Percentiles rank a stretch among this genome's conserved stretches.
phyloP scores from a whole-genome alignment of 345 rosid genomes.

The Melaleuca quinquenervia region DNA sequence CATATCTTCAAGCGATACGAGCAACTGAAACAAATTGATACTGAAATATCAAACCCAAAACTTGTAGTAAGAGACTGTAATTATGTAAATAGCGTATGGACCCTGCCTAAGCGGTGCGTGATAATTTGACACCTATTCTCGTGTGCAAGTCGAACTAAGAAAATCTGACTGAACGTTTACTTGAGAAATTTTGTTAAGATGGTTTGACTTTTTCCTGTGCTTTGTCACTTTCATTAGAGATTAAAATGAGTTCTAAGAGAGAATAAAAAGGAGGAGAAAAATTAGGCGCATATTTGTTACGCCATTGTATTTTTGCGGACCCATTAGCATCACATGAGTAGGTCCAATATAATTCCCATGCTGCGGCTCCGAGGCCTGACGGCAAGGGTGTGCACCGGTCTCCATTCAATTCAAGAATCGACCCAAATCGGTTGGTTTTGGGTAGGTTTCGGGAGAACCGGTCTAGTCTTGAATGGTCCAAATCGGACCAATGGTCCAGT shows the following conservation, averaged over 20 bases:
- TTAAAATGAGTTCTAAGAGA: not conserved
- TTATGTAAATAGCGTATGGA: not conserved
- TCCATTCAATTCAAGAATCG: fast-evolving
- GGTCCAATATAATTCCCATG: not conserved
- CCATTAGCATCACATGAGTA: not conserved
- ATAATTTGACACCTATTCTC: not conserved
- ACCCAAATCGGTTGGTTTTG: fast-evolving
- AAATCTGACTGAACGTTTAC: not conserved
- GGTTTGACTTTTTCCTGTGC: not conserved
- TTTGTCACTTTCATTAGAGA: not conserved
- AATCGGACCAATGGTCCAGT: fast-evolving
- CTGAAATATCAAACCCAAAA: not conserved
- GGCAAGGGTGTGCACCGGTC: not conserved
- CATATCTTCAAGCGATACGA: not conserved
- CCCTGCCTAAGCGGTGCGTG: fast-evolving
- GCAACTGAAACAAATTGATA: not conserved
- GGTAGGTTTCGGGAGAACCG: fast-evolving
- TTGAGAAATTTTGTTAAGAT: not conserved
- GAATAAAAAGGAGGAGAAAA: not conserved
- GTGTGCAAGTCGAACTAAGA: not conserved
- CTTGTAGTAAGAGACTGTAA: not conserved
- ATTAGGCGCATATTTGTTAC: not conserved
- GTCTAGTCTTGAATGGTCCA: fast-evolving
- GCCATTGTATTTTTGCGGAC: not conserved
- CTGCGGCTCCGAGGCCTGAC: not conserved